phyloP scores from a whole-genome alignment of 345 rosid genomes.

The Sonneratia alba region DNA sequence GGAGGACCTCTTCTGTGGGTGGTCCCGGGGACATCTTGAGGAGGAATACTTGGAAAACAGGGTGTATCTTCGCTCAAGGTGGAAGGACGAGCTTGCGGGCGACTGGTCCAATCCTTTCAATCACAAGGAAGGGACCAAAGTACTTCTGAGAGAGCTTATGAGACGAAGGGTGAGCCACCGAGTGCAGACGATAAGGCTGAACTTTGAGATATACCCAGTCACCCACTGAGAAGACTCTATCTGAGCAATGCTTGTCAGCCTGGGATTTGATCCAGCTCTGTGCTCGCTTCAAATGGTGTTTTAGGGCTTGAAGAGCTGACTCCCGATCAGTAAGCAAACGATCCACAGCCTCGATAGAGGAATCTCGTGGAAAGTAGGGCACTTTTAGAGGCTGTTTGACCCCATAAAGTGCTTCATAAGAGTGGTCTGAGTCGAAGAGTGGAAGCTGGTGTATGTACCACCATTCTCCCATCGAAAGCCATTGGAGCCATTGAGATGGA shows the following conservation, averaged over 20 bases:
- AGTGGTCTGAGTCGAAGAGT: not conserved
- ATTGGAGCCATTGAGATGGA: not conserved
- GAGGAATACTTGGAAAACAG: not conserved
- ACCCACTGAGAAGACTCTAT: not conserved
- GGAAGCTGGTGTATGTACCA: not conserved
- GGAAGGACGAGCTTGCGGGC: not conserved
- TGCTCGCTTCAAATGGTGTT: not conserved
- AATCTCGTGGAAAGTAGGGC: not conserved
- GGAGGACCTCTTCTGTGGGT: not conserved
- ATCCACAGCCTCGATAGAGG: not conserved
- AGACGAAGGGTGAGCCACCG: not conserved
- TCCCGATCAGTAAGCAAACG: not conserved
- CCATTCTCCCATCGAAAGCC: not conserved
- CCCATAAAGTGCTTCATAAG: not conserved
- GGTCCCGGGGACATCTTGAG: not conserved
- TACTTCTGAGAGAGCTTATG: slow-evolving; percentile 2
- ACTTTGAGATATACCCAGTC: slow-evolving; percentile 2
- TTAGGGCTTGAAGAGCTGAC: too few species aligned
- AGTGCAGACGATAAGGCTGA: not conserved
- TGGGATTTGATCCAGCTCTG: not conserved
- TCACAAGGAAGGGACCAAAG: slow-evolving; percentile 5
- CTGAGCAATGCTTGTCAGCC: not conserved
- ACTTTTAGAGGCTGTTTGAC: not conserved
- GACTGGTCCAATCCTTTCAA: not conserved
- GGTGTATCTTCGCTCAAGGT: not conserved